Conservation (phyloP, 441 rosid genomes). For the Pelargonium cotyledonis region DNA sequence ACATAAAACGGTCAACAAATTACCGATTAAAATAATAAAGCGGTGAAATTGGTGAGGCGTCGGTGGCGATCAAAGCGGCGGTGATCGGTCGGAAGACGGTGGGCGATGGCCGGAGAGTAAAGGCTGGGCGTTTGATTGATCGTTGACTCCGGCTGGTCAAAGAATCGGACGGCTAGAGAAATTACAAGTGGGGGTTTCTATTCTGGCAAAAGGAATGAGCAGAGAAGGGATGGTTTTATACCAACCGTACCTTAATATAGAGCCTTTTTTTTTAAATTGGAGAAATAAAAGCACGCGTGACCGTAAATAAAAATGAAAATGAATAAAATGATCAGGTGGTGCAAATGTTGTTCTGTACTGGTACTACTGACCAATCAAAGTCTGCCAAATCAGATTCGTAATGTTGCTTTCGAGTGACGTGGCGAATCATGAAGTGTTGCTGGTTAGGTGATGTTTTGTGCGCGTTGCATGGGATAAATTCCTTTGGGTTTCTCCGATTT, state of each 20-base stretch:
- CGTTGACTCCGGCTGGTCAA: conserved; percentile 8
- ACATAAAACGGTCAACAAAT: conserved; percentile 5
- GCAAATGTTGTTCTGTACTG: background rate
- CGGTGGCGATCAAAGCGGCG: conserved; percentile 1
- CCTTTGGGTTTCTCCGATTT: background rate
- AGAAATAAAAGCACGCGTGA: background rate
- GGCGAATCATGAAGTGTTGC: background rate
- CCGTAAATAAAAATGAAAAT: background rate
- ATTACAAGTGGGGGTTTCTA: background rate
- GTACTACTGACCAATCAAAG: background rate
- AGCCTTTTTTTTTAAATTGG: background rate
- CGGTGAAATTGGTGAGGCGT: too few relatives aligned
- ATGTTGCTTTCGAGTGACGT: background rate
- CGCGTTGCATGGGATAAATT: background rate
- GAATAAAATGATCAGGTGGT: background rate
- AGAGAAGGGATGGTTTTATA: conserved; percentile 2
- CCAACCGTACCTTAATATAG: conserved; percentile 2
- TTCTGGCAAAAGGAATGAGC: background rate
- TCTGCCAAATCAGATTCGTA: background rate
- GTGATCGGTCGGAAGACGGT: background rate
- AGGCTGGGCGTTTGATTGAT: background rate
- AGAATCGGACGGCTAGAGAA: conserved; percentile 5
- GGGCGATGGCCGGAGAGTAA: background rate
- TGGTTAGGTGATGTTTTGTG: background rate
- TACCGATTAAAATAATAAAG: background rate